Evolutionary conservation across 495 filamentous ascomycete species (phyloP), one percentile per base, ranked within the genome.

Genomic region (Alectoria sarmentosa): DNA sequence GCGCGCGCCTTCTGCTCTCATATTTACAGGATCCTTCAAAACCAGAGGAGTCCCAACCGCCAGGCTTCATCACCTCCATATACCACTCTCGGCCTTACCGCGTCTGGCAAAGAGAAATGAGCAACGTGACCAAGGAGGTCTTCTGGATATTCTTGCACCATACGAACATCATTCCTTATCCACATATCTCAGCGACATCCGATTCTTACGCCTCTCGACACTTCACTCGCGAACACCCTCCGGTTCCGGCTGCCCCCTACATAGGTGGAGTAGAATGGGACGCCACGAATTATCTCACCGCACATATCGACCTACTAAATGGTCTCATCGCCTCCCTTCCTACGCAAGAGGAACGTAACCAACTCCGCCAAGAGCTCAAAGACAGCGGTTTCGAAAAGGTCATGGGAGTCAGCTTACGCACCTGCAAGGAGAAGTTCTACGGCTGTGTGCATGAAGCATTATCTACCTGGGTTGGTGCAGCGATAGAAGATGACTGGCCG

Each of bases 81-180:
- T 88, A 90, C 68, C 86, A 88, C 41, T 84, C 90, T 37, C 84
- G 94, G 0, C 94, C 94, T 0, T 98, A 96, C 71, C 87, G 88
- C 15, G 85, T 95, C 17, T 98, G 94, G 94, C 89, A 86, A 77
- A 93, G 91, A 74, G 94, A 98, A 73, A 85, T 93, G 23, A 85
- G 84, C 59, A 90, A 88, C 68, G 92, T 98, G 54, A 96, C 91
- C 41, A 98, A 98, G 75, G 94, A 98, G 73, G 94, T 98, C 36
- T 98, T 98, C 74, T 98, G 94, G 94, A 98, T 98, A 71, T 98
- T 98, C 77, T 80, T 97, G 62, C 94, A 98, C 72, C 87, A 92
- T 64, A 77, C 93, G 58, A 98, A 98, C 69, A 86, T 97, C 65
- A 83, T 98, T 60, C 84, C 90, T 5, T 71, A 76, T 46, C 70